A percentile compares a stretch with the other conserved stretches of the same genome.
Evolutionary conservation across 2,329 filamentous ascomycete genomes (phyloP).

Genomic region (Verticillium nonalfalfae): DNA sequence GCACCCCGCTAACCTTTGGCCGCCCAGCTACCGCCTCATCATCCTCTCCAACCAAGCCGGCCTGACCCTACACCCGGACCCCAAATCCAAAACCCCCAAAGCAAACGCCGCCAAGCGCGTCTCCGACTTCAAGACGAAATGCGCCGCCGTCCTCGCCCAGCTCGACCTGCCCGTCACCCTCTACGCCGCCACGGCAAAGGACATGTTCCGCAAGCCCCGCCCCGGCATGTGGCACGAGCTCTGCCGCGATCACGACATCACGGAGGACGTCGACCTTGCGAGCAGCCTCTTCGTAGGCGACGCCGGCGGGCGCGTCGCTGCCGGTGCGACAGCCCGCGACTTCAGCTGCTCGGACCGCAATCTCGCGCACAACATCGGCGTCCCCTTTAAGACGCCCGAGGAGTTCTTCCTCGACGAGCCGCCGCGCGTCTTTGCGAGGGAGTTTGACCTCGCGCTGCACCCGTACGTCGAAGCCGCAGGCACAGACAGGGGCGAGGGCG

Average conservation of each 20-base stretch:
- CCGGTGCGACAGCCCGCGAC: slow-evolving; percentile 49
- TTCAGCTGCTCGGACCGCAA: slow-evolving; percentile 67
- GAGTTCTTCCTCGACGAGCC: slow-evolving; percentile 76
- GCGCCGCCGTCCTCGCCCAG: slow-evolving; percentile 59
- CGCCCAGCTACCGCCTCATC: slow-evolving; percentile 61
- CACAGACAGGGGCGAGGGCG: slow-evolving; percentile 16
- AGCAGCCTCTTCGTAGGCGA: slow-evolving; percentile 85
- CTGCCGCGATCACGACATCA: slow-evolving; percentile 52
- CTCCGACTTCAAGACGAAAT: slow-evolving; percentile 77
- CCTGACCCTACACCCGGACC: slow-evolving; percentile 65
- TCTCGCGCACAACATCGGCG: slow-evolving; percentile 77
- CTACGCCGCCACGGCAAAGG: slow-evolving; percentile 80
- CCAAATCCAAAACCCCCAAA: slow-evolving; percentile 61
- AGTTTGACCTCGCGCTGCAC: slow-evolving; percentile 64
- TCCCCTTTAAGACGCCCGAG: slow-evolving; percentile 80
- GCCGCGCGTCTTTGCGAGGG: slow-evolving; percentile 57
- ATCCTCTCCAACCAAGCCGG: slow-evolving; percentile 88
- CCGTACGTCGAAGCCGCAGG: slow-evolving; percentile 27
- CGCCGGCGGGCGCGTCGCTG: slow-evolving; percentile 58
- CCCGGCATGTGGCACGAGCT: slow-evolving; percentile 77
- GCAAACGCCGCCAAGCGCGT: slow-evolving; percentile 55
- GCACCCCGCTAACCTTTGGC: not conserved
- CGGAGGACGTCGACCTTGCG: slow-evolving; percentile 57
- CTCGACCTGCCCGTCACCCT: slow-evolving; percentile 72
- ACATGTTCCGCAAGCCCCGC: slow-evolving; percentile 81